Evolutionary conservation across 2,329 filamentous ascomycete genomes (phyloP), one percentile per base, ranked within the genome.

Genomic region (Ceratocystis eucalypticola): DNA sequence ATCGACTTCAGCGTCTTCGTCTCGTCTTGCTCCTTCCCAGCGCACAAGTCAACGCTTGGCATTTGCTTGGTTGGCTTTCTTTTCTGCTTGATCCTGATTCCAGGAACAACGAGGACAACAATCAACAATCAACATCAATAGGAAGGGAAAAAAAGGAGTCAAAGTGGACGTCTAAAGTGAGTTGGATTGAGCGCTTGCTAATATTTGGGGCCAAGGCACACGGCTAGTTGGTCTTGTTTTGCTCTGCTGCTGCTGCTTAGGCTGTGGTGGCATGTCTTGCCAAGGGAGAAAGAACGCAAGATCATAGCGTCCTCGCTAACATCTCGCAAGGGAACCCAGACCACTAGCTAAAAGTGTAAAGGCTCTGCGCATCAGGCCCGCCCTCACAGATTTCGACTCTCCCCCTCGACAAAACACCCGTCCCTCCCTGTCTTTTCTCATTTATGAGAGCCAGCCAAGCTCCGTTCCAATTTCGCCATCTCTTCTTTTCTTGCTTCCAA

Each of bases 281-380:
- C 8, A 8, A 53, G 22, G 48, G 48, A 28, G 22, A 53, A 5
- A 41, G 37, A 41, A 28, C 48, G 7, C 48, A 53, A 28, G 48
- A 53, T 53, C 48, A 53, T 53, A 53, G 48, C 48, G 48, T 53
- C 22, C 15, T 53, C 22, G 48, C 48, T 53, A 53, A 53, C 48
- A 28, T 5, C 22, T 53, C 10, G 25, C 48, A 28, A 53, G 48
- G 48, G 48, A 53, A 28, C 22, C 48, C 22, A 6, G 48, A 28
- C 48, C 48, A 53, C 48, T 53, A 53, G 48, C 22, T 53, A 53
- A 53, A 28, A 41, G 37, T 15, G 20, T 28, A 53, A 53, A 53
- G 25, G 22, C 48, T 53, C 22, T 53, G 48, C 48, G 5, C 48
- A 53, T 53, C 48, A 53, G 22, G 25, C 48, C 48, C 48, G 48